Percentiles rank a stretch among this genome's conserved stretches.
These are phyloP conservation scores for Hericium erinaceus DNA, from an alignment of 768 basidiomycete genomes.

Conservation along the genomic window DNA sequence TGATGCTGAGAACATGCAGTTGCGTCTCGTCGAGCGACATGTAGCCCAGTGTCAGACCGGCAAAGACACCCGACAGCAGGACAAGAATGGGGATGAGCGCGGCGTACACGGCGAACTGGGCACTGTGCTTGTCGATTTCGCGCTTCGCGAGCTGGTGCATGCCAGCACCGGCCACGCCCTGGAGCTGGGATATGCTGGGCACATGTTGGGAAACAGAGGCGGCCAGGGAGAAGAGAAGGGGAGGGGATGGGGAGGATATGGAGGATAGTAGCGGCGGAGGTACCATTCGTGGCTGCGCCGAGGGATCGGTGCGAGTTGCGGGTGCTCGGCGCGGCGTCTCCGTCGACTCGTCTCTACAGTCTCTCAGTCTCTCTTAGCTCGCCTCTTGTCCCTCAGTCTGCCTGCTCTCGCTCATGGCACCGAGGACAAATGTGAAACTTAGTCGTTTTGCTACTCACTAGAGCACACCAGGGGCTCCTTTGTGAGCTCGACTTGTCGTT, in stretches of 20 bases:
- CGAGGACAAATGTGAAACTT: no score
- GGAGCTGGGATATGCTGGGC: slow-evolving; percentile 2
- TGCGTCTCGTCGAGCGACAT: slow-evolving; percentile 92
- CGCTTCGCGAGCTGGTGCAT: slow-evolving; percentile 24
- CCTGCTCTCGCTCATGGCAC: no score
- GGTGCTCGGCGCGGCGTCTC: no score
- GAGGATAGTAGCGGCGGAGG: slow-evolving; percentile 4
- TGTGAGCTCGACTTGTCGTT: no score
- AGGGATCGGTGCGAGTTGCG: no score
- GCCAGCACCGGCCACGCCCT: neutral
- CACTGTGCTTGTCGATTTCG: slow-evolving; percentile 14
- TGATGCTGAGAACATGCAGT: slow-evolving; percentile 77
- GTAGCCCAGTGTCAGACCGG: slow-evolving; percentile 85
- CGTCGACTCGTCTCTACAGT: no score
- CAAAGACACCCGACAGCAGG: slow-evolving; percentile 76
- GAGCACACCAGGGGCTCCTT: no score
- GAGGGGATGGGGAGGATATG: slow-evolving; percentile 4
- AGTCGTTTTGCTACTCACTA: no score
- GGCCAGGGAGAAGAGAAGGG: slow-evolving; percentile 11
- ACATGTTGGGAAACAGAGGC: slow-evolving; percentile 15
- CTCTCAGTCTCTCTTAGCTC: no score
- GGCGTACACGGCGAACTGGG: slow-evolving; percentile 31
- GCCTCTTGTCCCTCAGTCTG: no score
- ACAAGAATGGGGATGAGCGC: slow-evolving; percentile 80
- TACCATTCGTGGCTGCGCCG: slow-evolving; percentile 18